Base-by-base conservation (phyloP, 495 filamentous ascomycete genomes). In the Talaromyces thailandensis region DNA sequence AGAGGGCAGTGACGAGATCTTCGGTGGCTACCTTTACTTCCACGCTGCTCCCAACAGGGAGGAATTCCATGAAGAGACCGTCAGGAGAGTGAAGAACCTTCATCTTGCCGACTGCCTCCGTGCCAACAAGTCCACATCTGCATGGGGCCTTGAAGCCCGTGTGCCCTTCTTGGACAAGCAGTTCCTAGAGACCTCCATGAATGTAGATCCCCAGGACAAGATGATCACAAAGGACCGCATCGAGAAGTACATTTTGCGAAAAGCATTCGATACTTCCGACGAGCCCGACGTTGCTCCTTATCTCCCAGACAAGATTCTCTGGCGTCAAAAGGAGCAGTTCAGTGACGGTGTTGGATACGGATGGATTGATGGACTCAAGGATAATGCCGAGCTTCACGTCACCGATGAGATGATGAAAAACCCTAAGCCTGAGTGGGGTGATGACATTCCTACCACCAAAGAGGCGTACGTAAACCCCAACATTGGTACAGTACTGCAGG, bases 281-380 rank as follows among this genome's bases (percentile, higher is more conserved):
- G 88, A 96, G 70, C 91, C 92, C 4, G 84, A 80, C 45, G 80
- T 81, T 16, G 74, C 86, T 67, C 84, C 94, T 14, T 98, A 98
- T 79, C 84, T 98, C 21, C 94, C 94, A 32, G 88, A 94, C 16
- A 85, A 94, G 70, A 98, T 98, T 66, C 87, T 98, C 43, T 98
- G 91, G 90, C 84, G 94, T 69, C 94, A 98, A 80, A 98, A 98
- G 84, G 94, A 98, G 79, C 95, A 98, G 80, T 98, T 98, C 79
- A 91, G 87, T 60, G 94, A 98, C 70, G 94, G 94, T 74, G 95
- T 98, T 64, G 94, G 94, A 61, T 98, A 98, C 79, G 92, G 95
- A 64, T 98, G 94, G 94, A 97, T 98, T 75, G 95, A 98, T 71
- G 90, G 86, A 16, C 82, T 98, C 53, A 98, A 96, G 82, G 95